phyloP scores from a whole-genome alignment of 2,329 filamentous ascomycete genomes.

The Atkinsonella texensis region DNA sequence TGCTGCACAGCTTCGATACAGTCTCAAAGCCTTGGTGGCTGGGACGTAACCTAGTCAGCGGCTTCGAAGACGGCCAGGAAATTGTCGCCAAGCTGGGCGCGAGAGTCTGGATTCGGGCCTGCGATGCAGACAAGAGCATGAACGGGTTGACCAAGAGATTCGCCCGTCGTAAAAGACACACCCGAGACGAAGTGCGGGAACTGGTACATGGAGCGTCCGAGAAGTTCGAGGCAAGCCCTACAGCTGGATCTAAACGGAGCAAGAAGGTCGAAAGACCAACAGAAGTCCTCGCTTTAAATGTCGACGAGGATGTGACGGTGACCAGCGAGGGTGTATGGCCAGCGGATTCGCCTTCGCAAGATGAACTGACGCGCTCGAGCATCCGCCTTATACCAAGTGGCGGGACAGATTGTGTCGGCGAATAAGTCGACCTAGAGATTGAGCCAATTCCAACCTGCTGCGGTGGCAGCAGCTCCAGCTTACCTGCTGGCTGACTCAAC shows the following conservation, averaged over 20 bases:
- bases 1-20: conserved; percentile 52
- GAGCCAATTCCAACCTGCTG: not conserved
- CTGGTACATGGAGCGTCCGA: conserved; percentile 13
- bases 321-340: conserved; percentile 26
- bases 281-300: conserved; percentile 28
- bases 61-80: conserved; percentile 43
- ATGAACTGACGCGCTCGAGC: not conserved
- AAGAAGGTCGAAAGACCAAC: conserved; percentile 16
- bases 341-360: not conserved
- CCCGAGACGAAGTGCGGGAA: conserved; percentile 31
- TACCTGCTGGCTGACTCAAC: not conserved
- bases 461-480: not conserved
- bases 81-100: conserved; percentile 14
- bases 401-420: not conserved
- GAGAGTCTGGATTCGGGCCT: conserved; percentile 26
- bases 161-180: conserved; percentile 34
- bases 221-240: not conserved
- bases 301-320: conserved; percentile 31
- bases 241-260: conserved; percentile 5
- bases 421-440: not conserved
- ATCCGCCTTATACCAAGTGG: conserved; percentile 1
- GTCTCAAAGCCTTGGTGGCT: conserved; percentile 50
- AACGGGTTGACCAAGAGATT: conserved; percentile 38
- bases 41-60: conserved; percentile 45
- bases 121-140: conserved; percentile 38